Conservation (phyloP, 202 grass and related monocot species). For the Brachypodium distachyon region DNA sequence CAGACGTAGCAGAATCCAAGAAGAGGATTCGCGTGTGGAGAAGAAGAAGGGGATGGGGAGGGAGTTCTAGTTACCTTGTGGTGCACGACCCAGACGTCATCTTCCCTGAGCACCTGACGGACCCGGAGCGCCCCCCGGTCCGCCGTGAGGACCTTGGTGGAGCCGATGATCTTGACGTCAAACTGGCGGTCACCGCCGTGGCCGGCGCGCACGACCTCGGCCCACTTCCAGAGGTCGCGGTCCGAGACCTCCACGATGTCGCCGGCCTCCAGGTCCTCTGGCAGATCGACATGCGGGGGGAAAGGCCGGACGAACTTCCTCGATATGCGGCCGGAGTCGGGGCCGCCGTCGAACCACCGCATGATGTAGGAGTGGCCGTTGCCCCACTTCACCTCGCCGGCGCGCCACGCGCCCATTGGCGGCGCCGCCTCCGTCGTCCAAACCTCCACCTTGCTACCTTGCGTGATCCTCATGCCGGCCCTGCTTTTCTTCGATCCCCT, state of each 20-base stretch:
- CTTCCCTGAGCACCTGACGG: background rate
- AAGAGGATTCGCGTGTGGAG: background rate
- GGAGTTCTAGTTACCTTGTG: slow-evolving; percentile 32
- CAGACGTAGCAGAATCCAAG: background rate
- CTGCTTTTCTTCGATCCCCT: no score
- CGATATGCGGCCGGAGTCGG: slow-evolving; percentile 15
- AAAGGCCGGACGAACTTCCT: slow-evolving; percentile 41
- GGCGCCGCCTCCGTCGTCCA: slow-evolving; percentile 3
- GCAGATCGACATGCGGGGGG: slow-evolving; percentile 18
- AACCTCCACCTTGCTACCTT: slow-evolving; percentile 45
- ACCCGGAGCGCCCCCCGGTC: background rate
- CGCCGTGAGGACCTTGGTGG: slow-evolving; percentile 18
- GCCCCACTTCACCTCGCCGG: slow-evolving; percentile 43
- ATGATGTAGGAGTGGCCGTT: slow-evolving; percentile 56
- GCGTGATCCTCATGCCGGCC: slow-evolving; percentile 58
- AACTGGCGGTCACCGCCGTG: background rate
- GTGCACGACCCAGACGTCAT: slow-evolving; percentile 35
- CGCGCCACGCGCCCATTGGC: slow-evolving; percentile 42
- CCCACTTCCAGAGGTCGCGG: slow-evolving; percentile 32
- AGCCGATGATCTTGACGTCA: slow-evolving; percentile 28
- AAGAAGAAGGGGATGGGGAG: background rate
- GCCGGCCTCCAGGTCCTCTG: slow-evolving; percentile 22
- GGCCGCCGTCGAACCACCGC: slow-evolving; percentile 18
- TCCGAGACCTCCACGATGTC: slow-evolving; percentile 51
- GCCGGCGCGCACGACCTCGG: slow-evolving; percentile 3